Evolutionary conservation across 2,329 filamentous ascomycete genomes (phyloP).

Genomic region (Phoma herbarum): DNA sequence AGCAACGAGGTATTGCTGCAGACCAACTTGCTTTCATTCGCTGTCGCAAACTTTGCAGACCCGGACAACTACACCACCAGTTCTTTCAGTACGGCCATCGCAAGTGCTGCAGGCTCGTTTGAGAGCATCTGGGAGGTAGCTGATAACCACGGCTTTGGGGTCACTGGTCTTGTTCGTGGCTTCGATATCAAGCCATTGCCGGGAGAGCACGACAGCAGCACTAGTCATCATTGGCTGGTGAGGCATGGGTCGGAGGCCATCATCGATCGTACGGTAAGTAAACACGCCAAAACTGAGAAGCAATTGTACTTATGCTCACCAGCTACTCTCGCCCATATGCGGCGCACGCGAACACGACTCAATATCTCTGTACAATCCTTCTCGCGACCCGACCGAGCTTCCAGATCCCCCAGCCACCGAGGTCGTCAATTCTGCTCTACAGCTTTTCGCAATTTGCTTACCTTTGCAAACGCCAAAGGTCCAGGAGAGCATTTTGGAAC

Average conservation of each 20-base stretch:
- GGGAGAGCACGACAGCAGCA: conserved; percentile 61
- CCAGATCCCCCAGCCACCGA: conserved; percentile 89
- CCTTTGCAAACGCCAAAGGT: conserved; percentile 89
- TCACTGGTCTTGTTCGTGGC: conserved; percentile 83
- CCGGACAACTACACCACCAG: conserved; percentile 87
- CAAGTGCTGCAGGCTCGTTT: conserved; percentile 86
- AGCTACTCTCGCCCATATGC: conserved; percentile 71
- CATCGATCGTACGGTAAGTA: conserved; percentile 64
- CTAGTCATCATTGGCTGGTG: conserved; percentile 60
- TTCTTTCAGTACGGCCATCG: conserved; percentile 89
- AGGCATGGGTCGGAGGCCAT: conserved; percentile 69
- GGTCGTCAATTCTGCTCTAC: conserved; percentile 92
- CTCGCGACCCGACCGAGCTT: conserved; percentile 57
- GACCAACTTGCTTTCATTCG: conserved; percentile 88
- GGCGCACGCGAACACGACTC: conserved; percentile 90
- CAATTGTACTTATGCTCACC: conserved; percentile 21
- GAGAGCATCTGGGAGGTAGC: conserved; percentile 95
- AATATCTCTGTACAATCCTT: conserved; percentile 74
- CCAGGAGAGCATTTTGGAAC: conserved; percentile 94
- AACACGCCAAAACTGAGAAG: too few species aligned
- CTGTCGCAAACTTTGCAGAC: conserved; percentile 91
- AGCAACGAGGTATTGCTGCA: conserved; percentile 87
- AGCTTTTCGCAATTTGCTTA: conserved; percentile 89
- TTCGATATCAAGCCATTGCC: conserved; percentile 76
- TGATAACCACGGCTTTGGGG: conserved; percentile 93